These are phyloP conservation scores for Boletellus ananas DNA, from an alignment of 768 basidiomycete genomes.

Conservation along the genomic window DNA sequence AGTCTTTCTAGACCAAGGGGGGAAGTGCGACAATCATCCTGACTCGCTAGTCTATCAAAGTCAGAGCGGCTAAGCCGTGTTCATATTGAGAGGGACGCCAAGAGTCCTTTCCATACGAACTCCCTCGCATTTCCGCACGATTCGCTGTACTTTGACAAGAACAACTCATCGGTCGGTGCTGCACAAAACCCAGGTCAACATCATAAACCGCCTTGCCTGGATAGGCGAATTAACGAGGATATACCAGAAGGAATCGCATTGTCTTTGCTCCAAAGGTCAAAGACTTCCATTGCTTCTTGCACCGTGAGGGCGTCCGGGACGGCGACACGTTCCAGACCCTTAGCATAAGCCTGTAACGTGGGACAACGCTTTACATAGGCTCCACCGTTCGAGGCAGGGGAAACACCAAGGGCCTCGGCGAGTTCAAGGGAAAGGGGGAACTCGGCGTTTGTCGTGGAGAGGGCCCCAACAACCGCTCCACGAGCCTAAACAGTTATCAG, in stretches of 20 bases:
- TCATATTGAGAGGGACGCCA: conserved; percentile 32
- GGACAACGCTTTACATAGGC: conserved; percentile 56
- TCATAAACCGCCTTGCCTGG: neutral
- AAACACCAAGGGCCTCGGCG: conserved; percentile 52
- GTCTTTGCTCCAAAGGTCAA: conserved; percentile 72
- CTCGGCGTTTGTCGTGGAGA: conserved; percentile 56
- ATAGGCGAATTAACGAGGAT: conserved; percentile 8
- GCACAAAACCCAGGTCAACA: neutral
- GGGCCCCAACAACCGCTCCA: conserved; percentile 70
- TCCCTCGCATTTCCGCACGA: conserved; percentile 75
- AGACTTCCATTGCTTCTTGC: conserved; percentile 69
- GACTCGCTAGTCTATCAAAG: neutral
- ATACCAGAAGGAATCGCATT: conserved; percentile 49
- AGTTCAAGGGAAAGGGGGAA: conserved; percentile 64
- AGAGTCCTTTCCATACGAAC: conserved; percentile 68
- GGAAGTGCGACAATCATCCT: neutral
- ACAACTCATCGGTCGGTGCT: conserved; percentile 61
- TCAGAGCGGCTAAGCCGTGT: neutral
- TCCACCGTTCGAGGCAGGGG: conserved; percentile 39
- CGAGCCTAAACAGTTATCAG: conserved; percentile 41
- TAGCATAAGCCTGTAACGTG: conserved; percentile 48
- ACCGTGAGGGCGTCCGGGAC: conserved; percentile 59
- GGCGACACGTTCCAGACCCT: conserved; percentile 47
- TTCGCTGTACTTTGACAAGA: conserved; percentile 75
- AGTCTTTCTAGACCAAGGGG: neutral